Conservation (phyloP, 805 yeast species). For the Saccharomycopsis sp. region DNA sequence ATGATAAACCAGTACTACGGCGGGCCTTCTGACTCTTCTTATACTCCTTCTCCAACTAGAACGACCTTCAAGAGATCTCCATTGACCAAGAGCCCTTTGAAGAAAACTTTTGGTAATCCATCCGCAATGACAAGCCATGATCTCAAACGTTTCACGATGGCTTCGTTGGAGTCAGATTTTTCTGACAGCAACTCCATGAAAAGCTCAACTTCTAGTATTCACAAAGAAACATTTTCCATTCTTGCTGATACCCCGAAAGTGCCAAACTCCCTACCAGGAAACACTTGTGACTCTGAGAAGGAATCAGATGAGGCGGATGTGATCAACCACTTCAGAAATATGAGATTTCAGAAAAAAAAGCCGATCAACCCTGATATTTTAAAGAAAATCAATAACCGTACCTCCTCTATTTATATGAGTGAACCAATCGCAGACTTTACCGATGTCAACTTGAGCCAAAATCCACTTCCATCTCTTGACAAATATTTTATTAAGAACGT, state of each 20-base stretch:
- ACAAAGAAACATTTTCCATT: neutral
- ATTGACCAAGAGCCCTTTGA: neutral
- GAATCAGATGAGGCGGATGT: neutral
- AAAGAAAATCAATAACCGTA: slow-evolving; percentile 4
- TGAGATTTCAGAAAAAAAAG: neutral
- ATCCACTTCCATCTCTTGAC: slow-evolving; percentile 15
- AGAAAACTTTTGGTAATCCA: slow-evolving; percentile 2
- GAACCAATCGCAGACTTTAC: slow-evolving; percentile 18
- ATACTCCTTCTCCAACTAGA: neutral
- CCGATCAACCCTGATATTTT: neutral
- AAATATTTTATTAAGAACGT: neutral
- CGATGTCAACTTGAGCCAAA: slow-evolving; percentile 13
- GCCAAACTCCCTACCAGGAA: neutral
- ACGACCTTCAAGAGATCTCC: neutral
- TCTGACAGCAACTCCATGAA: neutral
- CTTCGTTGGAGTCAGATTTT: neutral
- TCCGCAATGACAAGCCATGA: neutral
- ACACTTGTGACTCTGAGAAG: neutral
- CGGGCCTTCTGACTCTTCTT: neutral
- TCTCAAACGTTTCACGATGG: neutral
- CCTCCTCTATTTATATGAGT: slow-evolving; percentile 17
- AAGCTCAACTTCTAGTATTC: neutral
- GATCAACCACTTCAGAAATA: neutral
- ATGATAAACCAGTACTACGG: slow-evolving; percentile 11
- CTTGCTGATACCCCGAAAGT: slow-evolving; percentile 2